Conservation (phyloP, 2,329 filamentous ascomycete species). For the Microascus cirrosus region DNA sequence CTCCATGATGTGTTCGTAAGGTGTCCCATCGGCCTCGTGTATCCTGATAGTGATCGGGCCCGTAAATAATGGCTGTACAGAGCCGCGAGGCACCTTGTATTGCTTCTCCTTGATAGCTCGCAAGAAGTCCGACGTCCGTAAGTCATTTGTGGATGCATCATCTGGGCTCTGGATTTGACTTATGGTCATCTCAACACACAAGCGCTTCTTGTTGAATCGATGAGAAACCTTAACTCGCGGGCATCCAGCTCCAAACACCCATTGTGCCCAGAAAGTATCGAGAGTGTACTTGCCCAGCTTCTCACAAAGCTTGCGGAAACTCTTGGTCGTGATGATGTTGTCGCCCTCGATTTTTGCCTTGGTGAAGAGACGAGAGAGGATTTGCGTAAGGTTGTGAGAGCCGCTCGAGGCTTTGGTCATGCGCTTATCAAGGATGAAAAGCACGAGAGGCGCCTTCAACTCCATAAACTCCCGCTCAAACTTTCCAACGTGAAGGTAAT, state of each 20-base stretch:
- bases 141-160: conserved; percentile 17
- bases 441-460: conserved; percentile 78
- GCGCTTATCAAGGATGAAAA: conserved; percentile 88
- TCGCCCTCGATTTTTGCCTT: conserved; percentile 69
- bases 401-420: conserved; percentile 75
- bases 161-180: conserved; percentile 51
- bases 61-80: conserved; percentile 71
- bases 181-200: conserved; percentile 87
- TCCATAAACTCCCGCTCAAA: conserved; percentile 86
- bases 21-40: conserved; percentile 94
- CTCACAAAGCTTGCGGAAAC: conserved; percentile 77
- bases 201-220: conserved; percentile 93
- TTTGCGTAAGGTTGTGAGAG: conserved; percentile 70
- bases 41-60: conserved; percentile 97
- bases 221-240: conserved; percentile 80
- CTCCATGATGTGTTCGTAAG: conserved; percentile 95
- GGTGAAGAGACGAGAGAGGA: conserved; percentile 76
- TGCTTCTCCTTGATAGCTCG: conserved; percentile 73
- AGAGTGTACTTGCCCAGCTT: conserved; percentile 78
- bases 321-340: conserved; percentile 60
- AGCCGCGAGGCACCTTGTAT: conserved; percentile 55
- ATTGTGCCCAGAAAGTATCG: conserved; percentile 87
- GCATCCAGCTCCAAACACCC: conserved; percentile 81
- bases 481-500: conserved; percentile 64
- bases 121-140: conserved; percentile 63